phyloP scores from a whole-genome alignment of 2,329 filamentous ascomycete genomes.

The Talaromyces sp. region DNA sequence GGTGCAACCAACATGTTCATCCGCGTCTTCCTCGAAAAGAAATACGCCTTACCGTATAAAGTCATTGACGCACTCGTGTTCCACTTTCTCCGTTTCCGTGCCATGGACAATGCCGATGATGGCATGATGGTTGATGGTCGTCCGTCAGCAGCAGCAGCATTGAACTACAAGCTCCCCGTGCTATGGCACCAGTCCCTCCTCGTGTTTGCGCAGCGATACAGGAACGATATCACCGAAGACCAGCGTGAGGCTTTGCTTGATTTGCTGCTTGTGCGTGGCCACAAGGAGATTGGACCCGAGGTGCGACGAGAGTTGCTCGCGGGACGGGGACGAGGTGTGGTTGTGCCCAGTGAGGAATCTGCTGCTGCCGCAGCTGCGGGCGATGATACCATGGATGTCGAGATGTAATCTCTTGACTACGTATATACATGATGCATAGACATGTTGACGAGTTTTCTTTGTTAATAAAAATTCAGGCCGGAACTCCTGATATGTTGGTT shows the following conservation, averaged over 20 bases:
- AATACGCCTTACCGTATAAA: conserved; percentile 91
- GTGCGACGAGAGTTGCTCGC: conserved; percentile 84
- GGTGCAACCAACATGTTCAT: conserved; percentile 96
- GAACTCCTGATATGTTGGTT: conserved; percentile 11
- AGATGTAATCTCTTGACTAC: conserved; percentile 26
- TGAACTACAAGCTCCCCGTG: conserved; percentile 70
- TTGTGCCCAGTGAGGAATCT: conserved; percentile 44
- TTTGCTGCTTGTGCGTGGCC: conserved; percentile 76
- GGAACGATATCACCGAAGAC: conserved; percentile 93
- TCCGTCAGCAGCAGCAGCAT: conserved; percentile 45
- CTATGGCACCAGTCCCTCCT: conserved; percentile 95
- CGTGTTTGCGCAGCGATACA: conserved; percentile 89
- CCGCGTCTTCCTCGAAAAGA: conserved; percentile 88
- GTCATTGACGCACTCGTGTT: conserved; percentile 93
- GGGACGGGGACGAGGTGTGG: conserved; percentile 77
- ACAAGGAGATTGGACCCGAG: conserved; percentile 85
- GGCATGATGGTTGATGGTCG: conserved; percentile 43
- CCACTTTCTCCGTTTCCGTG: conserved; percentile 88
- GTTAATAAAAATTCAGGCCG: neutral
- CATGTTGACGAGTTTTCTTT: conserved; percentile 24
- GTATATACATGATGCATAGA: conserved; percentile 1
- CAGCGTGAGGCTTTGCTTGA: conserved; percentile 89
- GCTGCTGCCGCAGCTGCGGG: conserved; percentile 64
- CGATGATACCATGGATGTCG: conserved; percentile 88
- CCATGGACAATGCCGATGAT: conserved; percentile 56